phyloP scores from a whole-genome alignment of 2,329 filamentous ascomycete genomes.

The Sporothrix pseudoabietina region DNA sequence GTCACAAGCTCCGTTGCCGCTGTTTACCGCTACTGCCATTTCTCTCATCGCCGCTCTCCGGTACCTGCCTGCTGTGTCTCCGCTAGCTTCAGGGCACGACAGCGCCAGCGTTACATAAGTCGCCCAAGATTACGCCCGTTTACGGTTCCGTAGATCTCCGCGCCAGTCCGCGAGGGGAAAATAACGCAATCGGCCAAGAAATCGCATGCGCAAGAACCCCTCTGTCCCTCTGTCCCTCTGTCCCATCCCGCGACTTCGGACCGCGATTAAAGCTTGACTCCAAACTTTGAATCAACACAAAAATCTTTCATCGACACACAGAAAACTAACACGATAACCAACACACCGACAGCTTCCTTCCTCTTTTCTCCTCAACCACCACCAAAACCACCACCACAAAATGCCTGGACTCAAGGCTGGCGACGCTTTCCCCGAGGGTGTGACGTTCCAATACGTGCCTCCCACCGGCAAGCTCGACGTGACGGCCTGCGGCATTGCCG shows the following conservation, averaged over 20 bases:
- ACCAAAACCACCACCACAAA: neutral
- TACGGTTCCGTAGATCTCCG: neutral
- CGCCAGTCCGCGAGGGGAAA: neutral
- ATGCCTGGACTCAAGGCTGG: conserved; percentile 11
- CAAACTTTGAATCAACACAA: neutral
- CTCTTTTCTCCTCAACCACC: neutral
- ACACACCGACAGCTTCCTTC: neutral
- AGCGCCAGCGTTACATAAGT: neutral
- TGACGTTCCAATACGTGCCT: conserved; percentile 7
- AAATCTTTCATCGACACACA: neutral
- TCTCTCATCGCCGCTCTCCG: neutral
- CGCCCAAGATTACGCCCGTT: neutral
- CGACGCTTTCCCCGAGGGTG: conserved; percentile 15
- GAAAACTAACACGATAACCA: neutral
- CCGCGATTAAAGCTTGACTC: neutral
- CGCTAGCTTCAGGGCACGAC: neutral
- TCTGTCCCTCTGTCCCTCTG: no score
- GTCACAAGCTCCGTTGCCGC: no score
- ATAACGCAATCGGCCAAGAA: conserved; percentile 14
- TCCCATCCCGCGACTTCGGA: neutral
- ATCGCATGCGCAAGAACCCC: neutral
- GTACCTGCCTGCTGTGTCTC: neutral
- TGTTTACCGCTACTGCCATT: neutral
- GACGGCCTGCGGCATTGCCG: neutral
- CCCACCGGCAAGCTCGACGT: conserved; percentile 7